Evolutionary conservation across 441 rosid genomes (phyloP).

Genomic region (Erysimum pusillum): DNA sequence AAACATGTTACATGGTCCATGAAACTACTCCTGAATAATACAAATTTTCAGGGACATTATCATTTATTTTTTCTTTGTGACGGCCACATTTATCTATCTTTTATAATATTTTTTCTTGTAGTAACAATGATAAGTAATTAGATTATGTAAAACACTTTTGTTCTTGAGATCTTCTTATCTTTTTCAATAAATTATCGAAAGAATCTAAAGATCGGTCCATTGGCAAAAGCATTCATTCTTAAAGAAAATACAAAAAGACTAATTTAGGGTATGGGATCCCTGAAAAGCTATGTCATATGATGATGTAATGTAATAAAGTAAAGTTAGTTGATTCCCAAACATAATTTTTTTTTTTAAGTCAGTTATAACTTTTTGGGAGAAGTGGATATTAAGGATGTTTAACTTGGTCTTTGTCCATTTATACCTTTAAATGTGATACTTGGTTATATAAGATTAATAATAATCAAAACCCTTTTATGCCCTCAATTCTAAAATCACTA

Average conservation of each 20-base stretch:
- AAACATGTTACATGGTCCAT: too few relatives aligned
- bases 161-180: not conserved
- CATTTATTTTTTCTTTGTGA: not conserved
- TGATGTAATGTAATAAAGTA: not conserved
- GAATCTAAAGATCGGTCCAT: constrained; percentile 9
- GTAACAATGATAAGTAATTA: not conserved
- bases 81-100: not conserved
- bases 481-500: too few relatives aligned
- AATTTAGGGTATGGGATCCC: constrained; percentile 8
- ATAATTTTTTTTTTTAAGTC: not conserved
- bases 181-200: not conserved
- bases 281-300: constrained; percentile 2
- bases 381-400: too few relatives aligned
- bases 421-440: too few relatives aligned
- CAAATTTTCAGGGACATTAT: not conserved
- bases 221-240: constrained; percentile 6
- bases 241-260: constrained; percentile 13
- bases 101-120: not conserved
- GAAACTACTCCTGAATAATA: not conserved
- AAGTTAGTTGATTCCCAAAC: not conserved
- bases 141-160: not conserved
- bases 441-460: too few relatives aligned
- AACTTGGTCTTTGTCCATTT: too few relatives aligned
- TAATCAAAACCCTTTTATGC: too few relatives aligned
- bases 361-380: not conserved